These are phyloP conservation scores for Zymoseptoria tritici DNA, from an alignment of 2,329 filamentous ascomycete genomes.

Conservation along the genomic window DNA sequence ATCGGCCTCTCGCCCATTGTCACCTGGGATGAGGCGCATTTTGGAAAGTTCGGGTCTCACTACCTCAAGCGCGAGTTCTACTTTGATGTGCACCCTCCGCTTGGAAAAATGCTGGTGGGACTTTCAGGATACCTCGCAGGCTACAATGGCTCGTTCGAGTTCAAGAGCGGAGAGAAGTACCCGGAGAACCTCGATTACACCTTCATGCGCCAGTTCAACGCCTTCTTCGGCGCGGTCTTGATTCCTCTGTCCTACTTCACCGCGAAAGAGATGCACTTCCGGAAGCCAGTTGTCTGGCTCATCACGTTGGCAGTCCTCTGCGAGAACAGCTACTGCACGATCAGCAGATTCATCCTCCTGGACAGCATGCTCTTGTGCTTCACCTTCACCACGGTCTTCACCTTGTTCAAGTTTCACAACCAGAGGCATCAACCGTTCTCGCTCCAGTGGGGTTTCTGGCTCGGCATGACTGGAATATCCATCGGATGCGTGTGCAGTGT, in stretches of 20 bases:
- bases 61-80: conserved; percentile 99
- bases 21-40: conserved; percentile 72
- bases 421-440: conserved; percentile 81
- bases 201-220: conserved; percentile 97
- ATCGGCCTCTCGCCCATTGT: conserved; percentile 64
- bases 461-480: conserved; percentile 85
- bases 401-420: conserved; percentile 94
- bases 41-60: conserved; percentile 97
- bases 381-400: conserved; percentile 94
- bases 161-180: conserved; percentile 96
- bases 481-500: conserved; percentile 98
- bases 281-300: conserved; percentile 83
- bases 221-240: conserved; percentile 85
- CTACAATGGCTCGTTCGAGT: conserved; percentile 98
- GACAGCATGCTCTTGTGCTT: conserved; percentile 99
- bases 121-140: conserved; percentile 92
- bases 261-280: conserved; percentile 81
- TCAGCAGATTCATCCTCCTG: conserved; percentile 94
- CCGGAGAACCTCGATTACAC: conserved; percentile 91
- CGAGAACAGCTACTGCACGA: conserved; percentile 98
- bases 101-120: conserved; percentile 97
- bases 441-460: conserved; percentile 87
- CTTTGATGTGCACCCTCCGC: conserved; percentile 92
- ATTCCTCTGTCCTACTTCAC: conserved; percentile 94
- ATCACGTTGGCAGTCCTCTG: conserved; percentile 95